Evolutionary conservation across 164 flowering plant species (phyloP), one percentile per base, ranked within the genome.

Genomic region (Magnolia changhungtana): DNA sequence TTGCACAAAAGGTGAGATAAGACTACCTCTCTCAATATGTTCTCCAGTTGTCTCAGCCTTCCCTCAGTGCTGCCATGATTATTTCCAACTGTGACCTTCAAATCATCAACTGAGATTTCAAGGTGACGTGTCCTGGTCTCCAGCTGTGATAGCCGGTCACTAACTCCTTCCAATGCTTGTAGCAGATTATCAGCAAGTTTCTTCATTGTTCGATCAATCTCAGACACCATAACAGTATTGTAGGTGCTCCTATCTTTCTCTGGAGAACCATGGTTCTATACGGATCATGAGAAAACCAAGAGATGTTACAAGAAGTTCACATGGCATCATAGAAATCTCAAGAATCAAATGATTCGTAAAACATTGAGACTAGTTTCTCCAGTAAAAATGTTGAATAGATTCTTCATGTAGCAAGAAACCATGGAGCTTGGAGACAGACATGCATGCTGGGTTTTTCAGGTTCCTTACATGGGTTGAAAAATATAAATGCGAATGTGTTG

Each of bases 51-150:
- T 77, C 95, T 87, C 90, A 95, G 78, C 81, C 86, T 92, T 23
- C 98, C 98, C 80, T 93, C 94, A 74, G 88, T 88, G 77, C 80
- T 90, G 55, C 96, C 98, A 81, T 91, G 87, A 79, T 86, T 88
- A 80, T 88, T 88, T 72, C 88, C 97, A 78, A 87, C 82, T 69
- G 93, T 80, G 50, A 86, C 78, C 88, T 93, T 93, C 84, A 95
- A 78, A 77, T 92, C 98, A 90, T 91, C 98, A 19, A 95, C 84
- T 63, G 92, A 87, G 64, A 76, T 78, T 79, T 95, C 98, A 71
- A 95, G 86, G 51, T 85, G 76, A 65, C 89, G 93, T 45, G 91
- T 88, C 82, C 95, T 89, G 75, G 79, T 87, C 74, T 95, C 98
- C 83, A 95, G 80, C 85, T 93, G 98, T 8, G 96, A 81, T 7